Base-by-base conservation (phyloP, 2,329 filamentous ascomycete genomes). In the Aspergillus pseudoglaucus region DNA sequence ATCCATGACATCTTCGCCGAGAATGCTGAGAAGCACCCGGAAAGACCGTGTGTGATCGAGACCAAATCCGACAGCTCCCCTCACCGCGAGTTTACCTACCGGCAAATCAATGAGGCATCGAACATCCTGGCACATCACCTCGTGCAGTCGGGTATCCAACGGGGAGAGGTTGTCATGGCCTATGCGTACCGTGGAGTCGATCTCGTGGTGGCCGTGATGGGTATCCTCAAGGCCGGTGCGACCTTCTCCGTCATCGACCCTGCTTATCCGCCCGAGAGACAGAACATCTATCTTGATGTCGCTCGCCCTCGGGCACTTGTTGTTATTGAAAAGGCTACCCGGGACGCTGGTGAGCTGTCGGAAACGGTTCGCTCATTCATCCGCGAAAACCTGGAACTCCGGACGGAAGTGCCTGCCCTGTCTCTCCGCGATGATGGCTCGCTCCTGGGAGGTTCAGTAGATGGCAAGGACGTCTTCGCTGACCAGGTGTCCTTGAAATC, bases 101-200 rank as follows among this genome's bases (percentile, higher is more conserved):
- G 76, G 55, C 88, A 95, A 61, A 95, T 97, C 62, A 79, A 90
- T 62, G 86, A 95, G 71, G 84, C 85, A 0, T 86, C 88, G 25
- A 94, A 94, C 64, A 77, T 82, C 17, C 68, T 96, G 6, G 87
- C 89, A 17, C 83, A 95, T 69, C 81, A 95, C 62, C 77, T 96
- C 17, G 79, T 86, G 46, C 76, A 84, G 44, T 77, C 82, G 59
- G 90, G 90, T 49, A 76, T 90, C 53, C 76, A 83, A 50, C 76
- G 82, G 56, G 90, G 89, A 7, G 90, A 97, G 63, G 90, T 95
- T 2, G 89, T 95, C 59, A 95, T 95, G 88, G 87, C 93, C 54
- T 96, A 84, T 63, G 88, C 88, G 47, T 81, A 95, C 69, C 82
- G 90, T 49, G 83, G 83, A 47, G 90, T 95, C 27, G 88, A 88